phyloP scores from a whole-genome alignment of 345 rosid species.

The Syzygium jambos region DNA sequence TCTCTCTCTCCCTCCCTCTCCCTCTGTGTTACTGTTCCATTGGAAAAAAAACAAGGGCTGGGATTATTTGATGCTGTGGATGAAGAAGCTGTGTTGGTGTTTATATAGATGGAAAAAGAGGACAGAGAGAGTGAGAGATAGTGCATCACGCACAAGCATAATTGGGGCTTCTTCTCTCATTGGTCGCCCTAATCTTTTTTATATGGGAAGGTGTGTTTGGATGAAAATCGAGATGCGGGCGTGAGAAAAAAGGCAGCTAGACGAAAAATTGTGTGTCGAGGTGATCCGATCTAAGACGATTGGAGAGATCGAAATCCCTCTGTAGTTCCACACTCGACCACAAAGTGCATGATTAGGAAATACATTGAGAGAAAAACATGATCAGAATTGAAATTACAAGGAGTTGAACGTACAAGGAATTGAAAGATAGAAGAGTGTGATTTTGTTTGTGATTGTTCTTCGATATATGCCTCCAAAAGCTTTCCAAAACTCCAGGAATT shows the following conservation, averaged over 20 bases:
- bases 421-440: neutral
- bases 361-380: neutral
- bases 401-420: neutral
- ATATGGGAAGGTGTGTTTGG: neutral
- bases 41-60: neutral
- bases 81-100: neutral
- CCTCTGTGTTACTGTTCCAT: neutral
- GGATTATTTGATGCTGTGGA: neutral
- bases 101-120: slow-evolving; percentile 2
- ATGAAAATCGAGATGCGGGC: neutral
- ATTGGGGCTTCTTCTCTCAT: neutral
- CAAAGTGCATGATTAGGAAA: neutral
- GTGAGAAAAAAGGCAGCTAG: neutral
- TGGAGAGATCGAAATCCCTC: neutral
- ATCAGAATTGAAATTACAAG: neutral
- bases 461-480: neutral
- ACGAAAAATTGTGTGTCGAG: neutral
- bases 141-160: neutral
- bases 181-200: slow-evolving; percentile 1
- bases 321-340: neutral
- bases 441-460: neutral
- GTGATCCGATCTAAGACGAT: neutral
- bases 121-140: neutral
- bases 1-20: neutral
- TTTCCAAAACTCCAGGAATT: neutral